phyloP scores from a whole-genome alignment of 805 yeast genomes.

The Starmerella tilneyi region DNA sequence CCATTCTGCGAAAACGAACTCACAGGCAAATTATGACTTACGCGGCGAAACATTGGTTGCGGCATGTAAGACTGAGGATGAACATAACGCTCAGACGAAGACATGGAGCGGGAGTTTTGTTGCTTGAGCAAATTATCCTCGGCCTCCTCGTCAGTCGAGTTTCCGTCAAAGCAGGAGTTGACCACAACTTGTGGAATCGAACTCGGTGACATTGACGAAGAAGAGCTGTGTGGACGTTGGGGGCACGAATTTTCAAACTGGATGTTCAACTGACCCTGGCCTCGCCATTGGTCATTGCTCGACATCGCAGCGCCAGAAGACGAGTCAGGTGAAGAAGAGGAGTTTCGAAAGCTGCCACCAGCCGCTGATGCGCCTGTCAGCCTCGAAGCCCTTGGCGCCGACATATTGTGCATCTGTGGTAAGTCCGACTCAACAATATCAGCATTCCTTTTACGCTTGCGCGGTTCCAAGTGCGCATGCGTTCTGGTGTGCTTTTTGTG shows the following conservation, averaged over 20 bases:
- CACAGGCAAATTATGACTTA: no score
- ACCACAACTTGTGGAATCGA: background rate
- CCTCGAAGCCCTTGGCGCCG: background rate
- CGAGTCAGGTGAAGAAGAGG: background rate
- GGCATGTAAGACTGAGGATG: background rate
- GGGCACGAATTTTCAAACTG: background rate
- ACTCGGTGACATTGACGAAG: background rate
- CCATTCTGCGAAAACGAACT: no score
- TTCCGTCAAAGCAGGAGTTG: background rate
- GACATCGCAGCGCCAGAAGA: background rate
- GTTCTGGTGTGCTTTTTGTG: no score
- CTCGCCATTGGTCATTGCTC: constrained; percentile 9
- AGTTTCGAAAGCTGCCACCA: background rate
- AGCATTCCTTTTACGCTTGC: background rate
- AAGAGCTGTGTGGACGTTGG: background rate
- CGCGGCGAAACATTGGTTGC: background rate
- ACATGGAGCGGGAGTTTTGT: no score
- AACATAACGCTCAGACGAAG: no score
- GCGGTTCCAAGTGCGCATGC: no score
- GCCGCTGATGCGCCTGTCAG: background rate
- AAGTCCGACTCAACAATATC: background rate
- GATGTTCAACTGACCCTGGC: constrained; percentile 11
- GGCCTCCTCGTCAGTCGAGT: background rate
- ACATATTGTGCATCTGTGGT: constrained; percentile 14
- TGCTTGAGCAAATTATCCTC: background rate